Conservation (phyloP, 1,284 basidiomycete genomes). For the Tilletia walkeri region DNA sequence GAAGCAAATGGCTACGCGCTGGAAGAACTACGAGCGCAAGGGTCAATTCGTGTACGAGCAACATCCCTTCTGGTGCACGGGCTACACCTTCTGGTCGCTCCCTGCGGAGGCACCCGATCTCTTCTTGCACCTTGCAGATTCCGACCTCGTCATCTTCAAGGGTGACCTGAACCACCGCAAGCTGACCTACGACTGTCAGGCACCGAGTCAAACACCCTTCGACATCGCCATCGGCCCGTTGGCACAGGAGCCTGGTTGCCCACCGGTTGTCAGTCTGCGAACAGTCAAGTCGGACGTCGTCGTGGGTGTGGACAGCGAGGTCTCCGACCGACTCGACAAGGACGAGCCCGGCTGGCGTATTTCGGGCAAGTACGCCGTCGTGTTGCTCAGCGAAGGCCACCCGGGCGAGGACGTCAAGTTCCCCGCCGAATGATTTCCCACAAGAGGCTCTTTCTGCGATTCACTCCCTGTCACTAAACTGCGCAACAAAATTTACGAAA, state of each 20-base stretch:
- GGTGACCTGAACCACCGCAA: conserved; percentile 87
- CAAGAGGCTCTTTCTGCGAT: too few species aligned
- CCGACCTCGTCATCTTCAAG: conserved; percentile 93
- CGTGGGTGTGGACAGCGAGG: conserved; percentile 70
- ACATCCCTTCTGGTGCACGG: conserved; percentile 66
- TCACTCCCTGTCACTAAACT: too few species aligned
- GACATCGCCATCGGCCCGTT: conserved; percentile 89
- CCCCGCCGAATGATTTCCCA: background rate
- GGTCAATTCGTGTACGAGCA: conserved; percentile 94
- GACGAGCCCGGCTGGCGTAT: conserved; percentile 75
- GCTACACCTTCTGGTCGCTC: conserved; percentile 71
- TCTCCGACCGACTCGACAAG: conserved; percentile 68
- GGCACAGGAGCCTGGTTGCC: conserved; percentile 82
- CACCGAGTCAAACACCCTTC: conserved; percentile 85
- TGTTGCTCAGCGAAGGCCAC: conserved; percentile 21
- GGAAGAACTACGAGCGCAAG: conserved; percentile 88
- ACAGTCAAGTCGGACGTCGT: conserved; percentile 64
- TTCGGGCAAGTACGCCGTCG: conserved; percentile 71
- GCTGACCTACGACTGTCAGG: conserved; percentile 62
- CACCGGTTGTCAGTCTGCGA: conserved; percentile 64
- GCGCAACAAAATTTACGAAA: too few species aligned
- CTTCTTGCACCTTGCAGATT: conserved; percentile 84
- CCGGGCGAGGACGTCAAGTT: conserved; percentile 14
- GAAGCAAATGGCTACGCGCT: conserved; percentile 75
- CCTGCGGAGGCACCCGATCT: conserved; percentile 72